Percentiles rank a stretch among this genome's conserved stretches.
These are phyloP conservation scores for Aegilops speltoides DNA, from an alignment of 176 grass and related monocot genomes.

Conservation along the genomic window DNA sequence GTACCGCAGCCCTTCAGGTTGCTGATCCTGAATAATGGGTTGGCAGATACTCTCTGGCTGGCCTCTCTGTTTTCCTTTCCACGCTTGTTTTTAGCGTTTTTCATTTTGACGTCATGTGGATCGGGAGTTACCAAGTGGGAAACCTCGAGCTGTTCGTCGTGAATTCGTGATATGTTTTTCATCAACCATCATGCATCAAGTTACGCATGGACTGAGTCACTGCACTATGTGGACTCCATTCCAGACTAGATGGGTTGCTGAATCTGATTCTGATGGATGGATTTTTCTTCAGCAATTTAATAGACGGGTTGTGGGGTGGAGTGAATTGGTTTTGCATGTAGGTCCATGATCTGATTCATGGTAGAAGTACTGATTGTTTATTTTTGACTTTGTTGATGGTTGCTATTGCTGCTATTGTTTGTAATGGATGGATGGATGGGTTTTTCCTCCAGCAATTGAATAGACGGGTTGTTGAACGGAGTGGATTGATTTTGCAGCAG, in stretches of 20 bases:
- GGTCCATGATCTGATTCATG: not conserved
- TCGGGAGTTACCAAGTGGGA: not conserved
- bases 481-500: not conserved
- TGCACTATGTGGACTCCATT: not conserved
- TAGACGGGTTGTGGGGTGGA: not conserved
- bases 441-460: not conserved
- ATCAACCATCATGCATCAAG: not conserved
- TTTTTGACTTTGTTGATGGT: not conserved
- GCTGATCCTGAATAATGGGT: not conserved
- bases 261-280: not conserved
- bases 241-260: not conserved
- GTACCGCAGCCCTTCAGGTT: not conserved
- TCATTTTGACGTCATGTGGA: not conserved
- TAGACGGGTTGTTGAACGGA: not conserved
- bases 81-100: not conserved
- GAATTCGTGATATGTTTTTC: not conserved
- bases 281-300: not conserved
- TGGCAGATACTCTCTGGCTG: no score
- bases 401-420: not conserved
- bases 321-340: not conserved
- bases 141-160: not conserved
- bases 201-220: not conserved
- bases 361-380: not conserved
- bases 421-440: no score
- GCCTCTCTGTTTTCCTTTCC: not conserved